Evolutionary conservation across 176 grass and related monocot genomes (phyloP).

Genomic region (Ananas comosus): DNA sequence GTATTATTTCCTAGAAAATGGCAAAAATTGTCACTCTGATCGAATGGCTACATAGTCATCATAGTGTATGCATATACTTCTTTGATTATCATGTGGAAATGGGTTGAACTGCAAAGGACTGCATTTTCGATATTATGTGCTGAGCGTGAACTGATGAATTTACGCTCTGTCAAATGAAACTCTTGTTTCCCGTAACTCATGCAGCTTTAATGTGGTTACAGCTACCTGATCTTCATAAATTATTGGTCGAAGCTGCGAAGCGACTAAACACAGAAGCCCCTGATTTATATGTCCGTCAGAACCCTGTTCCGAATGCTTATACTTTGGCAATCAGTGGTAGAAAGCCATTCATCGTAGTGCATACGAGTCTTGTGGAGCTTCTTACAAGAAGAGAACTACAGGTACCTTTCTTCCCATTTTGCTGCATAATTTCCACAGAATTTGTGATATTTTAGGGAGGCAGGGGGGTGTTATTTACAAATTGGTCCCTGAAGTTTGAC

Average conservation of each 20-base stretch:
- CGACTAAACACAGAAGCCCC: constrained; percentile 72
- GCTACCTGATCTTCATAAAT: constrained; percentile 60
- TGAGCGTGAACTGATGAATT: too few species aligned
- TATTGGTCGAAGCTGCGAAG: constrained; percentile 52
- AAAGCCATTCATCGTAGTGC: constrained; percentile 87
- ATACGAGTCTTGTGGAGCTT: constrained; percentile 87
- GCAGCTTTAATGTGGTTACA: constrained; percentile 20
- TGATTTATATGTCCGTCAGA: constrained; percentile 83
- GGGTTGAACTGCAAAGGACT: too few species aligned
- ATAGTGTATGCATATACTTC: not conserved
- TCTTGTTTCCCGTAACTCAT: not conserved
- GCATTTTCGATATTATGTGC: too few species aligned
- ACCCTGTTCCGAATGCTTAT: constrained; percentile 84
- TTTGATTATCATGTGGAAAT: too few species aligned
- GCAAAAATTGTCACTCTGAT: not conserved
- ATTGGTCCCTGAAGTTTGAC: too few species aligned
- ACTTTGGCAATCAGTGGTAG: constrained; percentile 81
- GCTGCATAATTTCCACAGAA: not conserved
- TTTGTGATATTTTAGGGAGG: not conserved
- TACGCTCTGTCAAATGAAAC: too few species aligned
- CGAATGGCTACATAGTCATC: not conserved
- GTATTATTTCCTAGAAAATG: not conserved
- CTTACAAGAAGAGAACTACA: constrained; percentile 81
- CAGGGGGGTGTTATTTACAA: too few species aligned
- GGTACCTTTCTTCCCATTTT: constrained; percentile 23